Percentiles rank a stretch among this genome's conserved stretches.
phyloP scores from a whole-genome alignment of 108 stramenopile genomes.

The Nannochloropsis oceanica region DNA sequence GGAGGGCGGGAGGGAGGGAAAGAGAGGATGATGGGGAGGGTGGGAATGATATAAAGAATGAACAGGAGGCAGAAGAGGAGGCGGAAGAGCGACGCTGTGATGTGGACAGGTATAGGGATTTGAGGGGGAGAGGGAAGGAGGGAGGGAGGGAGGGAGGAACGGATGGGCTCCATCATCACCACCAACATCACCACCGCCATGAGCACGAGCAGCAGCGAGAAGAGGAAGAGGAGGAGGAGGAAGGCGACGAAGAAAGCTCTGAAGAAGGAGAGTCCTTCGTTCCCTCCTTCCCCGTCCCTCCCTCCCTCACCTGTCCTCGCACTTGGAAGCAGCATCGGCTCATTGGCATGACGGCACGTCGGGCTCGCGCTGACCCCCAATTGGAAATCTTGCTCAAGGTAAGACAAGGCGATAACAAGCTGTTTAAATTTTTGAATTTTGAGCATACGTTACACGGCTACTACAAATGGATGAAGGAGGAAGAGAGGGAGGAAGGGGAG shows the following conservation, averaged over 20 bases:
- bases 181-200: too few species aligned
- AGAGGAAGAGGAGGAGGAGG: not conserved
- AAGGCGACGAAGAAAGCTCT: not conserved
- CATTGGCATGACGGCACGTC: not conserved
- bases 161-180: too few species aligned
- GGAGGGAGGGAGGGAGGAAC: too few species aligned
- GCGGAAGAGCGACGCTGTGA: not conserved
- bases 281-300: not conserved
- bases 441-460: not conserved
- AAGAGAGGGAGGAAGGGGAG: not conserved
- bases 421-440: not conserved
- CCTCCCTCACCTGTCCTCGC: not conserved
- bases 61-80: not conserved
- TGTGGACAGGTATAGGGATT: not conserved
- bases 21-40: not conserved
- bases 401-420: not conserved
- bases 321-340: not conserved
- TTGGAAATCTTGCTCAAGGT: not conserved
- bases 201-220: not conserved
- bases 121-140: not conserved
- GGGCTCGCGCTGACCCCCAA: not conserved
- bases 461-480: not conserved
- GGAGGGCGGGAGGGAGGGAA: not conserved
- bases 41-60: not conserved
- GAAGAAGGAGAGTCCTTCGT: not conserved